phyloP scores from a whole-genome alignment of 163 green algal species.

The Chloroidium sp. region DNA sequence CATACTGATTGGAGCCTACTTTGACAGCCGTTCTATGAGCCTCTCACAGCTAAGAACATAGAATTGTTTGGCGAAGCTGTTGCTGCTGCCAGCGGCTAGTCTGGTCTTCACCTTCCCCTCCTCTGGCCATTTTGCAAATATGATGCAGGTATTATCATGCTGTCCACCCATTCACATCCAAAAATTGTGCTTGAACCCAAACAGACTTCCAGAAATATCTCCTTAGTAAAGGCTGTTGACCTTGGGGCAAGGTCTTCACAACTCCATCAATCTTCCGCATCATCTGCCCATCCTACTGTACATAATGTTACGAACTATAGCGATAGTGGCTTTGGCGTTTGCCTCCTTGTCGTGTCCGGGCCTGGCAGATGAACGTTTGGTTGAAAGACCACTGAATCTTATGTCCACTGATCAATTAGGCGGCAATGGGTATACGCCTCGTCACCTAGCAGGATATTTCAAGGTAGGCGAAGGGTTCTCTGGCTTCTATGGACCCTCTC shows the following conservation, averaged over 20 bases:
- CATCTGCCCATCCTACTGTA: not conserved
- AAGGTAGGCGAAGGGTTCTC: not conserved
- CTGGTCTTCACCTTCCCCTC: constrained; percentile 56
- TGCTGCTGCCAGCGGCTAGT: constrained; percentile 36
- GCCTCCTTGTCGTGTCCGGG: too few relatives aligned
- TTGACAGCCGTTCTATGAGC: constrained; percentile 18
- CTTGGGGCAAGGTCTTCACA: not conserved
- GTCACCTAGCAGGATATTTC: not conserved
- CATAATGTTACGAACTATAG: too few relatives aligned
- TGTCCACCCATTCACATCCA: too few relatives aligned
- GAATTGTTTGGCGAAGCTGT: constrained; percentile 24
- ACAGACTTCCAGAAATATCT: not conserved
- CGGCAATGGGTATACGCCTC: not conserved
- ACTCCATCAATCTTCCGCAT: not conserved
- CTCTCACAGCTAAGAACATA: constrained; percentile 44
- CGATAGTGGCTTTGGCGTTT: too few relatives aligned
- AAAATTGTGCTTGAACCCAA: too few relatives aligned
- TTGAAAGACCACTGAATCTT: too few relatives aligned
- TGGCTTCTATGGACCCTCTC: not conserved
- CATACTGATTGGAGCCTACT: constrained; percentile 16
- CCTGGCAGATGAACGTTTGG: too few relatives aligned
- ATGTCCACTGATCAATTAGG: too few relatives aligned
- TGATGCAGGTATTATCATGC: constrained; percentile 1
- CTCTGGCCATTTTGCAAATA: constrained; percentile 46
- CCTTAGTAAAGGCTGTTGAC: not conserved